Conservation (phyloP, 1,284 basidiomycete species). For the Heterobasidion parviporum region DNA sequence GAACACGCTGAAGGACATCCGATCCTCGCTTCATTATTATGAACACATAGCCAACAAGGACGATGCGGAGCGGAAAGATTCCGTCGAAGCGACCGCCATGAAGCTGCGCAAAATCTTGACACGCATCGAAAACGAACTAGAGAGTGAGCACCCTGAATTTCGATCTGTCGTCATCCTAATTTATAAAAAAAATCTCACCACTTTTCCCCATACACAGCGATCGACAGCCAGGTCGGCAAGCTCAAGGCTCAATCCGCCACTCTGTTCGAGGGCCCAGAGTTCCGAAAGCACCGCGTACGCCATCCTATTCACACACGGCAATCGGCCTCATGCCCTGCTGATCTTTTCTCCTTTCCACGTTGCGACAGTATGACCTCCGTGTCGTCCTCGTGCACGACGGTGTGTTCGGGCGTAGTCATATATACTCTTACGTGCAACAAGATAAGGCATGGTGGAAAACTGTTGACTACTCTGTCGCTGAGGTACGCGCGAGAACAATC, state of each 20-base stretch:
- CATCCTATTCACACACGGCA: background rate
- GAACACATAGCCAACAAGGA: constrained; percentile 50
- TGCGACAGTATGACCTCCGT: constrained; percentile 62
- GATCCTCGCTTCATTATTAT: constrained; percentile 57
- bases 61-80: constrained; percentile 35
- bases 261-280: constrained; percentile 51
- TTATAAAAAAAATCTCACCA: background rate
- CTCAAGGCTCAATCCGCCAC: constrained; percentile 33
- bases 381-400: constrained; percentile 70
- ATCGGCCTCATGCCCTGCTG: background rate
- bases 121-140: constrained; percentile 42
- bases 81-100: constrained; percentile 31
- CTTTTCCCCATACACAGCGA: constrained; percentile 27
- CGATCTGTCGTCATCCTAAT: background rate
- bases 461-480: constrained; percentile 57
- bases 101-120: constrained; percentile 46
- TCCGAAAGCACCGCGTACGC: constrained; percentile 49
- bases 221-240: constrained; percentile 38
- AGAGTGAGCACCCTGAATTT: constrained; percentile 30
- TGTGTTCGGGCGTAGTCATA: constrained; percentile 59
- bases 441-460: constrained; percentile 70
- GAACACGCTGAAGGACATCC: constrained; percentile 53
- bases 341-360: background rate
- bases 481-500: constrained; percentile 28
- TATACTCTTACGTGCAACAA: constrained; percentile 69